Evolutionary conservation across 805 yeast genomes (phyloP), one percentile per base, ranked within the genome.

Genomic region (Candida boleticola): DNA sequence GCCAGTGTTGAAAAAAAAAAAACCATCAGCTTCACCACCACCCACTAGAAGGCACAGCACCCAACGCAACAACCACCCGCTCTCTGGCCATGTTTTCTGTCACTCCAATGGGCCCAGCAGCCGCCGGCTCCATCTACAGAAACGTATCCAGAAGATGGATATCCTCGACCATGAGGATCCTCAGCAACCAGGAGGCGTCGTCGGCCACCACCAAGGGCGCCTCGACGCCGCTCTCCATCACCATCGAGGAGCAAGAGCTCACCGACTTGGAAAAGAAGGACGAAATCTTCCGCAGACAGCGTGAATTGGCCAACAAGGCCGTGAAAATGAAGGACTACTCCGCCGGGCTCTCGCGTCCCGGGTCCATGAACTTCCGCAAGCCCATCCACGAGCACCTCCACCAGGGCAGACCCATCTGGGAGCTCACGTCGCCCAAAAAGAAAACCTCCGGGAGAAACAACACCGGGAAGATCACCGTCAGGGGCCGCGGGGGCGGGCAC

Each of bases 401-500:
- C 77, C 85, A 83, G 58, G 97, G 97, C 7, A 74, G 83, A 41
- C 97, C 98, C 1, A 67, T 85, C 44, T 74, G 74, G 58, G 80
- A 82, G 35, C 74, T 93, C 57, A 92, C 99, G 0, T 76, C 75
- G 26, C 78, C 89, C 14, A 79, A 78, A 56, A 77, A 76, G 56
- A 77, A 79, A 42, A 80, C 82, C 37, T 85, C 95, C 41, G 99
- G 99, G 50, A 83, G 99, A 70, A 90, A 92, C 63, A 74, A 85
- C 64, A 72, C 85, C 3, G 99, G 99, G 51, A 77, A 79, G 52
- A 88, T 93, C 55, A 89, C 96, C 3, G 85, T 88, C 36, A 80
- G 99, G 60, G 97, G 93, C 63, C 81, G 95, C 63, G 99, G 98
- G 61, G 99, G 99, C 55, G 98, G 98, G 27, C 93, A 86, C 62